Conservation (phyloP, 345 rosid genomes). For the Diplotaxis tenuifolia region DNA sequence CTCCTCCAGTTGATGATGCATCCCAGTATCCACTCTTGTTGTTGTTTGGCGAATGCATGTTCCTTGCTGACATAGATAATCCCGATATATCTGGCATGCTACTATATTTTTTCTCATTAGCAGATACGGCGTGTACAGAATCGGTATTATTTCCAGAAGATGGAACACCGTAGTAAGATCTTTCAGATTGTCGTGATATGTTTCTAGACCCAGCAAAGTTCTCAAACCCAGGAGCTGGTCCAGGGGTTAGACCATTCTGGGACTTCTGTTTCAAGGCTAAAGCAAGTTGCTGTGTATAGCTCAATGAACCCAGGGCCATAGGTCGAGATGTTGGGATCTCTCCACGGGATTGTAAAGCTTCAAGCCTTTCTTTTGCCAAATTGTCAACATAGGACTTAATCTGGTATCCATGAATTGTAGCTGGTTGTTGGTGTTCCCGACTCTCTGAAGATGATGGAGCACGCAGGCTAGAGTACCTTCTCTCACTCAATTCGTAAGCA, state of each 20-base stretch:
- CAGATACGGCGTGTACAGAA: constrained; percentile 32
- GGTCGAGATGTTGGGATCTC: constrained; percentile 53
- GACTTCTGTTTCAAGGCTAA: constrained; percentile 57
- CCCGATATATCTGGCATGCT: constrained; percentile 94
- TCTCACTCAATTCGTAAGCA: constrained; percentile 59
- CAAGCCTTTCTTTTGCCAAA: constrained; percentile 55
- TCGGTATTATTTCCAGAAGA: constrained; percentile 49
- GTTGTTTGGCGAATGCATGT: constrained; percentile 43
- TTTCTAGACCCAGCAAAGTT: constrained; percentile 54
- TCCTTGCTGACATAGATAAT: constrained; percentile 53
- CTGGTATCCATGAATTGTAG: constrained; percentile 76
- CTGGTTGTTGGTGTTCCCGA: constrained; percentile 66
- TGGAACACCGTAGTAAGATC: constrained; percentile 47
- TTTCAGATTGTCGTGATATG: constrained; percentile 51
- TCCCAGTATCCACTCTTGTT: constrained; percentile 60
- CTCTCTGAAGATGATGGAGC: constrained; percentile 58
- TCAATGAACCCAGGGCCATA: constrained; percentile 48
- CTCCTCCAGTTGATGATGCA: constrained; percentile 48
- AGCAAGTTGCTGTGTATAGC: constrained; percentile 54
- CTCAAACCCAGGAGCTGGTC: constrained; percentile 64
- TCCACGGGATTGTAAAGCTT: constrained; percentile 48
- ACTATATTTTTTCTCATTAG: constrained; percentile 72
- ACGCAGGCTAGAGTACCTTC: constrained; percentile 71
- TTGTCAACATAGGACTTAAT: constrained; percentile 52
- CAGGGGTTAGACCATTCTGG: constrained; percentile 58